A percentile compares a stretch with the other conserved stretches of the same genome.
phyloP scores from a whole-genome alignment of 345 rosid genomes.

The Euphorbia peplus region DNA sequence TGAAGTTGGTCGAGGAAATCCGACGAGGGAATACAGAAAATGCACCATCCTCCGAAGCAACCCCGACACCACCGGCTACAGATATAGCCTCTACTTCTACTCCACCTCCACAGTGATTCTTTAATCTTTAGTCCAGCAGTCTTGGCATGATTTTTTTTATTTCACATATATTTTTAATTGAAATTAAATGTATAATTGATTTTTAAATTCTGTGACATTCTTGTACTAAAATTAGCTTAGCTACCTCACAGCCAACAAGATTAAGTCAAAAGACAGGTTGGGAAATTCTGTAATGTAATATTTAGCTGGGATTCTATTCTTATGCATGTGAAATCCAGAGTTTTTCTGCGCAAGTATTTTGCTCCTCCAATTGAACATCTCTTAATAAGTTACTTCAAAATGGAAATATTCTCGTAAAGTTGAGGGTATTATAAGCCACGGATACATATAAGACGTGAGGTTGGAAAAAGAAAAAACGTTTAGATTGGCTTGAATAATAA shows the following conservation, averaged over 20 bases:
- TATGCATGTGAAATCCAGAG: conserved; percentile 7
- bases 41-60: conserved; percentile 19
- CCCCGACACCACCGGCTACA: conserved; percentile 14
- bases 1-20: conserved; percentile 30
- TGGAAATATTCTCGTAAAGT: too few species aligned
- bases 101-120: conserved; percentile 12
- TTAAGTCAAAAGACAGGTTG: conserved; percentile 19
- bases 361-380: not conserved
- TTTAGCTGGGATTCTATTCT: conserved; percentile 8
- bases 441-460: too few species aligned
- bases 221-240: conserved; percentile 23
- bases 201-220: conserved; percentile 7
- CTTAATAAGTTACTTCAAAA: not conserved
- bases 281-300: conserved; percentile 12
- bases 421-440: not conserved
- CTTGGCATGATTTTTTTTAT: not conserved
- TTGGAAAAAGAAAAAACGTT: too few species aligned
- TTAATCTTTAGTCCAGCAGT: conserved; percentile 2
- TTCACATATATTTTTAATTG: conserved; percentile 14
- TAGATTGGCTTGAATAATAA: too few species aligned
- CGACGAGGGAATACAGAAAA: conserved; percentile 2
- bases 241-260: conserved; percentile 13
- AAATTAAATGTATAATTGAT: conserved; percentile 11
- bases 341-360: not conserved
- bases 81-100: conserved; percentile 13